A percentile compares a stretch with the other conserved stretches of the same genome.
Conservation (phyloP, 2,329 filamentous ascomycete genomes). For the Colletotrichum chlorophyti region DNA sequence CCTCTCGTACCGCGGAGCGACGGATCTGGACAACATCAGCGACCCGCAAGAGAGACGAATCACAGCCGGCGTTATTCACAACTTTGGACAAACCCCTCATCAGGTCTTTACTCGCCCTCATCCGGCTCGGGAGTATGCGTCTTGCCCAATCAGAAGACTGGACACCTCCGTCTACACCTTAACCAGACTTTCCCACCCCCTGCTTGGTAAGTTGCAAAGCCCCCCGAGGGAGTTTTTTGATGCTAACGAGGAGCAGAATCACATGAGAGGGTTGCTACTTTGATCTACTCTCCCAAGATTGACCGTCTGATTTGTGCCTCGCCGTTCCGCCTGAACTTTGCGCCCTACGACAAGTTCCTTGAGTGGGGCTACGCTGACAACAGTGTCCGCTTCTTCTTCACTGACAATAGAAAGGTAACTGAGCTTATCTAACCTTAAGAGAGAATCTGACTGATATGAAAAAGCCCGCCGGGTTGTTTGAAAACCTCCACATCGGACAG, state of each 20-base stretch:
- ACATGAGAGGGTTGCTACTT: conserved; percentile 79
- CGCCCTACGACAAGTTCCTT: conserved; percentile 90
- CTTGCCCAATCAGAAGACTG: conserved; percentile 71
- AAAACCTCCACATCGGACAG: conserved; percentile 92
- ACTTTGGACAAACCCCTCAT: conserved; percentile 96
- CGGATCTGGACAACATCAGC: conserved; percentile 87
- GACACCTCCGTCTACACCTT: conserved; percentile 81
- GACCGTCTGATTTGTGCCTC: conserved; percentile 86
- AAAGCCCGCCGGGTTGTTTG: conserved; percentile 80
- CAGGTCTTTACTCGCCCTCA: conserved; percentile 90
- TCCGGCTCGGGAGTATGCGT: conserved; percentile 73
- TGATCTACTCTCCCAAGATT: conserved; percentile 79
- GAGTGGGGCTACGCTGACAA: conserved; percentile 97
- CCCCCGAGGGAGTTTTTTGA: too few relatives aligned
- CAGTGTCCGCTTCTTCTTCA: conserved; percentile 88
- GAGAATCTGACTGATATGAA: conserved; percentile 35
- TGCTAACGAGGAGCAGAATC: conserved; percentile 52
- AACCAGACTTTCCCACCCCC: conserved; percentile 77
- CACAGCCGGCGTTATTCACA: conserved; percentile 96
- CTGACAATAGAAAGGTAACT: conserved; percentile 76
- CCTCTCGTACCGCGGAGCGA: conserved; percentile 92
- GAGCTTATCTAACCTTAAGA: background rate
- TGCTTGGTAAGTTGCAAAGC: conserved; percentile 64
- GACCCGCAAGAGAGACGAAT: conserved; percentile 87
- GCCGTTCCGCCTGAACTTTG: conserved; percentile 85